A percentile compares a stretch with the other conserved stretches of the same genome.
These are phyloP conservation scores for Sporisorium sorghi DNA, from an alignment of 1,284 basidiomycete genomes.

Conservation along the genomic window DNA sequence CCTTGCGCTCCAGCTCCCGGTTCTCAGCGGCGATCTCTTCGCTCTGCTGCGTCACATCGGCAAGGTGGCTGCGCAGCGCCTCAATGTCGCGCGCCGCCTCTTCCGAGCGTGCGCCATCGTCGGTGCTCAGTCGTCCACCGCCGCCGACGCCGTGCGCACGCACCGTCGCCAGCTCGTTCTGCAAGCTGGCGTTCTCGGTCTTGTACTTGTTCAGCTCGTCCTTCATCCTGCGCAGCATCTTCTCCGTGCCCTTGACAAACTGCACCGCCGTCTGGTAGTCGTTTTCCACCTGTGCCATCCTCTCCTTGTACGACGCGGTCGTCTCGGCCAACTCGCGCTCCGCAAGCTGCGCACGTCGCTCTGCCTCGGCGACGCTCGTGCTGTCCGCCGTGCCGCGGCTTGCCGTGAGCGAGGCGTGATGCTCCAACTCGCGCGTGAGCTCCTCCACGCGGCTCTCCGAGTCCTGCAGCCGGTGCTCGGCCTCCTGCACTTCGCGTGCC, in stretches of 20 bases:
- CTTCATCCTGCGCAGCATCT: slow-evolving; percentile 97
- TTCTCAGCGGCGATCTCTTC: slow-evolving; percentile 62
- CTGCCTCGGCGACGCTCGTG: slow-evolving; percentile 81
- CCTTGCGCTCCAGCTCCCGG: slow-evolving; percentile 58
- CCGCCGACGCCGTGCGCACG: slow-evolving; percentile 19
- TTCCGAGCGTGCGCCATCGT: slow-evolving; percentile 46
- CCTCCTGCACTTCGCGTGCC: slow-evolving; percentile 56
- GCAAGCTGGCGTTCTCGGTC: slow-evolving; percentile 65
- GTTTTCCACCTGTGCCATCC: slow-evolving; percentile 80
- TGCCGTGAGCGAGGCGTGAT: slow-evolving; percentile 70
- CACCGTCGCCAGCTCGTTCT: slow-evolving; percentile 43
- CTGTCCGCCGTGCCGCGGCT: slow-evolving; percentile 77
- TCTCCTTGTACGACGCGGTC: slow-evolving; percentile 65
- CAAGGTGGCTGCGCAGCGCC: slow-evolving; percentile 56
- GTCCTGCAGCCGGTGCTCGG: slow-evolving; percentile 64
- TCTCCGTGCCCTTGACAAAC: slow-evolving; percentile 87
- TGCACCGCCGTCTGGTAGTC: slow-evolving; percentile 94
- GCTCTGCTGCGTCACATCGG: slow-evolving; percentile 57
- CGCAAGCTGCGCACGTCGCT: slow-evolving; percentile 72
- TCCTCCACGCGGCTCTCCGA: slow-evolving; percentile 63
- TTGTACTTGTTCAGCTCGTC: slow-evolving; percentile 70
- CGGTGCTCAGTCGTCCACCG: slow-evolving; percentile 26
- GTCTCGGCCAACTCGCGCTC: slow-evolving; percentile 67
- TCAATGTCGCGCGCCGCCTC: slow-evolving; percentile 62
- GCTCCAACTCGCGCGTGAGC: slow-evolving; percentile 60